A percentile compares a stretch with the other conserved stretches of the same genome.
These are phyloP conservation scores for Phytophthora citricola DNA, from an alignment of 352 stramenopile genomes.

Conservation along the genomic window DNA sequence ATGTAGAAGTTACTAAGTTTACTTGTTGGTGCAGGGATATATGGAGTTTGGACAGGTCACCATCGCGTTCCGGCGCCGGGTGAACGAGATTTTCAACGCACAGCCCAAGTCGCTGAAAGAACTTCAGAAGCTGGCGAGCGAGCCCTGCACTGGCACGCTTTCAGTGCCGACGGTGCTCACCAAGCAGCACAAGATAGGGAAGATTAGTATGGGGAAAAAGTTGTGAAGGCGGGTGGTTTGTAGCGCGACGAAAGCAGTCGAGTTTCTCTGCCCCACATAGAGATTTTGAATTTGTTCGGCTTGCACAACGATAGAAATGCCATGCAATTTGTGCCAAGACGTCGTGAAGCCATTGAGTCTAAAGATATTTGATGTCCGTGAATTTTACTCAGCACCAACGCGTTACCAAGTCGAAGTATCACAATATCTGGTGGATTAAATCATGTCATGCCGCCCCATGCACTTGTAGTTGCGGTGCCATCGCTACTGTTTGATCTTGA, in stretches of 20 bases:
- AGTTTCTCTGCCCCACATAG: slow-evolving; percentile 30
- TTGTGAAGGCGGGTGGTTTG: slow-evolving; percentile 34
- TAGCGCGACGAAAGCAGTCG: slow-evolving; percentile 39
- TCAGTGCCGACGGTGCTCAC: slow-evolving; percentile 42
- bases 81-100: slow-evolving; percentile 78
- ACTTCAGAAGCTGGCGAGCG: slow-evolving; percentile 66
- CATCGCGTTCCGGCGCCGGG: slow-evolving; percentile 63
- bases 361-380: slow-evolving; percentile 19
- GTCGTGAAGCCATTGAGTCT: slow-evolving; percentile 18
- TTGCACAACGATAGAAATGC: slow-evolving; percentile 41
- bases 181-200: slow-evolving; percentile 46
- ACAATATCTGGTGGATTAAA: neutral
- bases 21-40: slow-evolving; percentile 65
- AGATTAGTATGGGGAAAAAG: slow-evolving; percentile 47
- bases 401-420: neutral
- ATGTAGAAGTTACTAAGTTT: slow-evolving; percentile 15
- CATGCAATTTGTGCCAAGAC: slow-evolving; percentile 35
- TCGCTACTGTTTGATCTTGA: slow-evolving; percentile 20
- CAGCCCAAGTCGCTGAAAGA: slow-evolving; percentile 67
- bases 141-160: slow-evolving; percentile 74
- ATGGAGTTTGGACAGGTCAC: slow-evolving; percentile 91
- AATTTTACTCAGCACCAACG: neutral
- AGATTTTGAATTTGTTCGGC: slow-evolving; percentile 44
- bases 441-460: slow-evolving; percentile 18
- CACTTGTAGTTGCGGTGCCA: neutral